Evolutionary conservation across 2,329 filamentous ascomycete genomes (phyloP).

Genomic region (Macroventuria anomochaeta): DNA sequence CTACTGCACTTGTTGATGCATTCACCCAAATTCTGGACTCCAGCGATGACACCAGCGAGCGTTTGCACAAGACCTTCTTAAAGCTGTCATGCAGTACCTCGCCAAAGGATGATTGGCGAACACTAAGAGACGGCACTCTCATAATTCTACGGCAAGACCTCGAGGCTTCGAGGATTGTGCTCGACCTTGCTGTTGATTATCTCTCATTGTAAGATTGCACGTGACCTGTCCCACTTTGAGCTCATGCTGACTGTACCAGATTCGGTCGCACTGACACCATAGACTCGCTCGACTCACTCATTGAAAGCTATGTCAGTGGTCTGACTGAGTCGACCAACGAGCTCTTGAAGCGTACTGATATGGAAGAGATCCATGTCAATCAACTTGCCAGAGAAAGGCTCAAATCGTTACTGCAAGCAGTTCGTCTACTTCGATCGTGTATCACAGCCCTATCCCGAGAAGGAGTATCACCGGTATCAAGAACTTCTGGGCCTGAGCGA

Average conservation of each 20-base stretch:
- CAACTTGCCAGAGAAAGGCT: constrained; percentile 34
- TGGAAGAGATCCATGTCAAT: constrained; percentile 33
- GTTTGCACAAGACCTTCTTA: constrained; percentile 38
- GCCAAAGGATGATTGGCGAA: constrained; percentile 32
- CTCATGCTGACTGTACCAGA: constrained; percentile 16
- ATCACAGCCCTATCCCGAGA: constrained; percentile 30
- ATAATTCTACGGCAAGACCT: constrained; percentile 32
- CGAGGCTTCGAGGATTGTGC: constrained; percentile 33
- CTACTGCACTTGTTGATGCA: constrained; percentile 33
- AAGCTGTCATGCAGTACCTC: constrained; percentile 34
- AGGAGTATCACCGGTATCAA: constrained; percentile 7
- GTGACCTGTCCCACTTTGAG: neutral
- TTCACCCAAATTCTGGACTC: constrained; percentile 39
- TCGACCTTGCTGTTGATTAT: constrained; percentile 42
- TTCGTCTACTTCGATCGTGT: constrained; percentile 33
- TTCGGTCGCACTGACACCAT: constrained; percentile 30
- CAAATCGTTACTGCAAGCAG: constrained; percentile 31
- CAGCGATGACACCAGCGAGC: constrained; percentile 35
- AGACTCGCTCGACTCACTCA: constrained; percentile 29
- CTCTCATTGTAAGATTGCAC: constrained; percentile 33
- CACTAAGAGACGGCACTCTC: constrained; percentile 25
- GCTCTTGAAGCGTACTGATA: constrained; percentile 34
- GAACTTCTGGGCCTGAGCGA: constrained; percentile 10
- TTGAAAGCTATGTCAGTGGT: constrained; percentile 24
- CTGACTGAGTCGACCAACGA: constrained; percentile 29